These are phyloP conservation scores for Hypseocharis bilobata DNA, from an alignment of 441 rosid species.

Conservation along the genomic window DNA sequence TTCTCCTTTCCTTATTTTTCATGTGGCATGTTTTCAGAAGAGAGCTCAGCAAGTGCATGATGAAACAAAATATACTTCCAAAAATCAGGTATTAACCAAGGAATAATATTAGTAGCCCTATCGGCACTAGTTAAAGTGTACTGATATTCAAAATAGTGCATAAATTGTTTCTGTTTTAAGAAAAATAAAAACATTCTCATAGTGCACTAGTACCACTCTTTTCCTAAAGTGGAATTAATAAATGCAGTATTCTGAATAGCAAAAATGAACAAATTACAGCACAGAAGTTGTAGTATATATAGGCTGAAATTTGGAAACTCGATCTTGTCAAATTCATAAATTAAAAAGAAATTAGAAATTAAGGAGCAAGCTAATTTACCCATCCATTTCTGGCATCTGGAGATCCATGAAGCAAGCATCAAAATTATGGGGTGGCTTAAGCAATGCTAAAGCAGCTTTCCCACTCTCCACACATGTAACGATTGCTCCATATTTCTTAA, in stretches of 20 bases:
- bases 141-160: no score
- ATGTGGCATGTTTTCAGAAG: not conserved
- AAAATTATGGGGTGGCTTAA: slow-evolving; percentile 70
- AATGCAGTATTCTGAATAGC: no score
- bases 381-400: slow-evolving; percentile 97
- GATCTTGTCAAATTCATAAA: not conserved
- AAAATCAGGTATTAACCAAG: not conserved
- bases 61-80: not conserved
- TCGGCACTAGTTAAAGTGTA: no score
- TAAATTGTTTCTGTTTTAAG: no score
- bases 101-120: not conserved
- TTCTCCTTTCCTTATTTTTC: not conserved
- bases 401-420: slow-evolving; percentile 95
- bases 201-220: no score
- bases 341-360: not conserved
- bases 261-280: no score
- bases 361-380: slow-evolving; percentile 36
- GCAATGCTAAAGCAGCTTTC: slow-evolving; percentile 52
- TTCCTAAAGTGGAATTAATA: no score
- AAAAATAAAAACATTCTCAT: no score
- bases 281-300: no score
- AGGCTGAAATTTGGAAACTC: not conserved
- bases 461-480: slow-evolving; percentile 85
- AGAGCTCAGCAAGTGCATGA: not conserved
- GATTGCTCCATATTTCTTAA: slow-evolving; percentile 70